Base-by-base conservation (phyloP, 768 basidiomycete species). In the Rhodocollybia butyracea region DNA sequence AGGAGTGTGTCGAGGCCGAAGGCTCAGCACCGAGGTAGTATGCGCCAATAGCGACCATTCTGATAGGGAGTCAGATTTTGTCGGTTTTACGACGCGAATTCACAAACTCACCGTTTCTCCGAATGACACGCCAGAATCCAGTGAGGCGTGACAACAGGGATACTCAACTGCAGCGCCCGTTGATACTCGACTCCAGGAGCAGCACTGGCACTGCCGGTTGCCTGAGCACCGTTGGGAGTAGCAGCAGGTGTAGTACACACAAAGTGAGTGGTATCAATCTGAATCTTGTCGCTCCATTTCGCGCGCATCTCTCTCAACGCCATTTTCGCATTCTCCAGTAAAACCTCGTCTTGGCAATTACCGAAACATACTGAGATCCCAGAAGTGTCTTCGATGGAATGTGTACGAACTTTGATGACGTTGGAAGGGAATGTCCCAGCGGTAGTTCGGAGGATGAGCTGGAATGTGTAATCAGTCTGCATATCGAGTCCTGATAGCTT, bases 221-320 rank as follows among this genome's bases (percentile, higher is more conserved):
- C 78, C 55, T 75, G 78, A 10, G 83, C 83, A 30, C 82, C 86
- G 10, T 68, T 62, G 0, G 84, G 81, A 0, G 84, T 86, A 10
- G 84, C 80, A 1, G 86, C 88, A 2, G 94, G 93, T 0, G 90
- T 93, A 17, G 94, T 96, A 66, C 94, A 96, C 39, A 98, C 94
- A 61, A 97, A 99, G 70, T 99, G 96, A 0, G 95, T 98, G 10
- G 96, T 98, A 66, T 99, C 96, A 56, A 98, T 95, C 73, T 95
- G 91, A 38, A 99, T 94, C 64, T 85, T 89, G 60, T 95, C 89
- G 63, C 86, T 91, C 87, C 89, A 94, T 60, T 88, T 88, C 0
- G 92, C 96, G 39, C 79, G 81, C 89, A 98, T 97, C 63, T 90
- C 86, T 43, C 79, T 67, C 51, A 99, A 70, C 7, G 93, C 91